Evolutionary conservation across 768 basidiomycete genomes (phyloP).

Genomic region (Xerocomus spinulosus): DNA sequence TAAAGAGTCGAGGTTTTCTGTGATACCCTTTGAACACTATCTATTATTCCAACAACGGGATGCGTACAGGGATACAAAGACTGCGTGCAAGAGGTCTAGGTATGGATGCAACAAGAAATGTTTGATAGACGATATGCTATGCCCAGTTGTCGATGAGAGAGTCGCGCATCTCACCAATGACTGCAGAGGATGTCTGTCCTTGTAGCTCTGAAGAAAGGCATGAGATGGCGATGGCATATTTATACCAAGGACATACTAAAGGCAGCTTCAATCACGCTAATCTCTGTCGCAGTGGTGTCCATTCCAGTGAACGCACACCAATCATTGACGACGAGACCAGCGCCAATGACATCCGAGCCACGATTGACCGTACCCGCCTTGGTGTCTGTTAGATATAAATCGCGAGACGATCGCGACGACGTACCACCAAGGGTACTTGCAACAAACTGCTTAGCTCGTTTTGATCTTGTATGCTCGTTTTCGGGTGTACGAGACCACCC

Average conservation of each 20-base stretch:
- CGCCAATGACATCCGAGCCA: constrained; percentile 96
- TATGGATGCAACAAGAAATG: constrained; percentile 2
- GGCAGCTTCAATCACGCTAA: constrained; percentile 94
- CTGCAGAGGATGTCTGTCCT: constrained; percentile 75
- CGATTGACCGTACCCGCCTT: constrained; percentile 98
- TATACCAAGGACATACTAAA: constrained; percentile 67
- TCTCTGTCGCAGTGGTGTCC: constrained; percentile 99
- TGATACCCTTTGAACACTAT: constrained; percentile 14
- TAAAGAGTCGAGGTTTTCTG: constrained; percentile 61
- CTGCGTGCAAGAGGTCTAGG: constrained; percentile 16
- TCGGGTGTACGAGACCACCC: constrained; percentile 96
- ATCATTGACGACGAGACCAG: constrained; percentile 96
- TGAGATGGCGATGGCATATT: constrained; percentile 2
- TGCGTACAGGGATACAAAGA: constrained; percentile 16
- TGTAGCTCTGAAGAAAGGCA: constrained; percentile 61
- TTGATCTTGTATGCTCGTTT: constrained; percentile 95
- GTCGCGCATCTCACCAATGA: constrained; percentile 90
- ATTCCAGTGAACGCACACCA: constrained; percentile 99
- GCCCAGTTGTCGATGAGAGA: constrained; percentile 92
- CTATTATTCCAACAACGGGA: constrained; percentile 14
- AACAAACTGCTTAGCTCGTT: constrained; percentile 93
- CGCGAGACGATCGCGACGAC: constrained; percentile 29
- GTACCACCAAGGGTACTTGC: constrained; percentile 90
- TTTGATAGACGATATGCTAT: constrained; percentile 33
- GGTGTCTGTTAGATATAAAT: not conserved